These are phyloP conservation scores for Fusarium hainanense DNA, from an alignment of 2,329 filamentous ascomycete species.

Conservation along the genomic window DNA sequence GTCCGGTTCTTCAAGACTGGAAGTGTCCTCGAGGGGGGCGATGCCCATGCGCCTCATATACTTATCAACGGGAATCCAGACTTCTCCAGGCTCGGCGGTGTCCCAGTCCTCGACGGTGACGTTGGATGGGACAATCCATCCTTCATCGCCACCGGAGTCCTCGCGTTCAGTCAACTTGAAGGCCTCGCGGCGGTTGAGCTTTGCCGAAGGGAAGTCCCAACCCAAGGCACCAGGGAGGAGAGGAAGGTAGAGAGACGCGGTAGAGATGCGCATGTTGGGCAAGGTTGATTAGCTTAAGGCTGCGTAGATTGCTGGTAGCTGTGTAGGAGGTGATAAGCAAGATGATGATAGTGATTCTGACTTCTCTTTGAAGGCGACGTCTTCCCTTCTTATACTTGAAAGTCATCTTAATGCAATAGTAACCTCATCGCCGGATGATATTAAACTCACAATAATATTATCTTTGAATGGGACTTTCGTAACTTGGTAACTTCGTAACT, in stretches of 20 bases:
- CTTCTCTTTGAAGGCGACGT: no score
- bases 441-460: no score
- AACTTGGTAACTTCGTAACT: no score
- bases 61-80: background rate
- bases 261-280: background rate
- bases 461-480: no score
- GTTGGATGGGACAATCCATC: background rate
- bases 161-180: background rate
- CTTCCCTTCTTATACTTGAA: no score
- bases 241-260: background rate
- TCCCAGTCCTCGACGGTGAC: background rate
- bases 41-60: background rate
- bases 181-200: background rate
- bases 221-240: rapidly evolving
- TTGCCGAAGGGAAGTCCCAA: background rate
- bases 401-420: no score
- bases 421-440: no score
- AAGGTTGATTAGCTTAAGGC: background rate
- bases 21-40: background rate
- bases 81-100: background rate
- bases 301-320: background rate
- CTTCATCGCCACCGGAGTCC: background rate
- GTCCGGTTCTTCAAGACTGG: background rate
- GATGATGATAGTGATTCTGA: no score
- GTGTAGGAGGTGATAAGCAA: no score